A percentile compares a stretch with the other conserved stretches of the same genome.
Conservation (phyloP, 768 basidiomycete species). For the Tulasnella sp. region DNA sequence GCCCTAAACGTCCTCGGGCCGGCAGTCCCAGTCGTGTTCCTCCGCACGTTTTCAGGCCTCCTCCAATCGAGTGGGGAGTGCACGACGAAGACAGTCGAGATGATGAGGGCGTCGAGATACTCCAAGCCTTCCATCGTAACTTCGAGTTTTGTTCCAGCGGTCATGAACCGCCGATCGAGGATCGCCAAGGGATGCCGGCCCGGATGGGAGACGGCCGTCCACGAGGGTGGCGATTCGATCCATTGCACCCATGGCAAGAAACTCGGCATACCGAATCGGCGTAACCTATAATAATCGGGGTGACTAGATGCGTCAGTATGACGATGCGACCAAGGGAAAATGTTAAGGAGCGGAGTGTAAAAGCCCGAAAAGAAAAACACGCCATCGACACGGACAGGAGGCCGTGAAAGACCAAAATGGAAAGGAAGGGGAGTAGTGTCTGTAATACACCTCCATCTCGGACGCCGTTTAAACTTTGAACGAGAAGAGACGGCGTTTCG, state of each 20-base stretch:
- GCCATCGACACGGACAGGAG: not conserved
- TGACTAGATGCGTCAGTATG: not conserved
- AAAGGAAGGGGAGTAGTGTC: not conserved
- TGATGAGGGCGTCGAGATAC: conserved; percentile 18
- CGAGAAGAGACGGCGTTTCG: not conserved
- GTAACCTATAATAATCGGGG: not conserved
- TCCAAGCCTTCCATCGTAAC: conserved; percentile 12
- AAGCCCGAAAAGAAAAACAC: not conserved
- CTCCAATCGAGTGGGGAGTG: conserved; percentile 15
- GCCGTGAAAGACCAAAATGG: not conserved
- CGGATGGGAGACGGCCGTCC: conserved; percentile 14
- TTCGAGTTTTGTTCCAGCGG: conserved; percentile 15
- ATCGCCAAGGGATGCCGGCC: conserved; percentile 9
- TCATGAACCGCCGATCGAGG: conserved; percentile 18
- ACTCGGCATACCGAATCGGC: conserved; percentile 16
- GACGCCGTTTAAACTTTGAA: not conserved
- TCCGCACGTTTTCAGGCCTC: not conserved
- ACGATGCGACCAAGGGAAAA: not conserved
- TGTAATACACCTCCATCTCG: not conserved
- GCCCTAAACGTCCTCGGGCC: not conserved
- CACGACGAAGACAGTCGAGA: conserved; percentile 14
- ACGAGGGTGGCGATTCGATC: conserved; percentile 15
- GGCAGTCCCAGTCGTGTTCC: not conserved
- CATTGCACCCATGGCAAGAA: conserved; percentile 18
- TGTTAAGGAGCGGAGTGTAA: not conserved